Conservation (phyloP, 139 green algal genomes). For the Choricystis sp. region DNA sequence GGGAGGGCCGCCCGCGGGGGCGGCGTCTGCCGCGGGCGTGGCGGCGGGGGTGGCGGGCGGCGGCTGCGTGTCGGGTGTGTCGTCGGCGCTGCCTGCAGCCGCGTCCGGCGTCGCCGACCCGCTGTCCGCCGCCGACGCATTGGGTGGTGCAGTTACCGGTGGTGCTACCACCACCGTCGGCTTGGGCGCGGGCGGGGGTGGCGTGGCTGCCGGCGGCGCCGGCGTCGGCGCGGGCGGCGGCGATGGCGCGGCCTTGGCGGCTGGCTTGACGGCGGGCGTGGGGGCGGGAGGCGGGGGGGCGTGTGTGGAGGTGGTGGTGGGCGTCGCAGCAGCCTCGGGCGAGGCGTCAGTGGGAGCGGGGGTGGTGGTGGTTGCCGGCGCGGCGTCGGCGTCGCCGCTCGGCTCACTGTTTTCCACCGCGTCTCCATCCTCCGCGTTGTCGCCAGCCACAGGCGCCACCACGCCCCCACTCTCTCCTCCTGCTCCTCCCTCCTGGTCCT, state of each 20-base stretch:
- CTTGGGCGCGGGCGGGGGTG: background rate
- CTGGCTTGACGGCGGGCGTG: no score
- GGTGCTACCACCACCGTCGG: background rate
- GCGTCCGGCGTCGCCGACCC: background rate
- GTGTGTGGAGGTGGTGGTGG: no score
- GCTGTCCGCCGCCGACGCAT: background rate
- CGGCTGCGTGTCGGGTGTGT: background rate
- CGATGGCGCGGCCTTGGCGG: no score
- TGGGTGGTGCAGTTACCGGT: background rate
- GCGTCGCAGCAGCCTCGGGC: no score
- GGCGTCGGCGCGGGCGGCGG: background rate
- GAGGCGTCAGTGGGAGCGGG: background rate
- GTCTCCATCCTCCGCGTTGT: background rate
- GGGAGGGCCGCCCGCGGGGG: background rate
- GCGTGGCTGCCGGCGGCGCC: no score
- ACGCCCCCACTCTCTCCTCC: background rate
- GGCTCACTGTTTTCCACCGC: background rate
- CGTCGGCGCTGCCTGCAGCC: background rate
- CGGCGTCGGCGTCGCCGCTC: background rate
- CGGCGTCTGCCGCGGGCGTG: background rate
- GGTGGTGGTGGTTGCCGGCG: background rate
- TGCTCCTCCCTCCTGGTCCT: constrained; percentile 5
- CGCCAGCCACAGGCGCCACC: background rate
- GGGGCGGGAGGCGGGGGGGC: no score
- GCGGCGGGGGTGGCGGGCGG: background rate